phyloP scores from a whole-genome alignment of 805 yeast species.

The Wickerhamomyces subpelliculosus region DNA sequence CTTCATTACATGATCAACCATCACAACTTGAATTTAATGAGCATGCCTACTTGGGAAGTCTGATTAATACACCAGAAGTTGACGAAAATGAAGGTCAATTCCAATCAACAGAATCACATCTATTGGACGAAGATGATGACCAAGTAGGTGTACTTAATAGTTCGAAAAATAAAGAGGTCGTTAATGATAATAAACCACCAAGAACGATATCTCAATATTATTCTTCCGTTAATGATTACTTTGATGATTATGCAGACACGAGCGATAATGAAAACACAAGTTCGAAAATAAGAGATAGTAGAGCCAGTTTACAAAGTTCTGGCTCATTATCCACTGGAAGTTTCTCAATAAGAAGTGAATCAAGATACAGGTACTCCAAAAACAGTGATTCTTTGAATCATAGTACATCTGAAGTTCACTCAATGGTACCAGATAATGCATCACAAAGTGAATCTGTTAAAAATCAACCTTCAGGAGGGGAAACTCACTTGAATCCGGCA shows the following conservation, averaged over 20 bases:
- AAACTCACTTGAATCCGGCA: slow-evolving; percentile 15
- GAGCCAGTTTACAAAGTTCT: slow-evolving; percentile 10
- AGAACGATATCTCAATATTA: slow-evolving; percentile 15
- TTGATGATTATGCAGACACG: slow-evolving; percentile 18
- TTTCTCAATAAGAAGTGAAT: slow-evolving; percentile 21
- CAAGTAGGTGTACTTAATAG: neutral
- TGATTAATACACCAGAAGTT: slow-evolving; percentile 16
- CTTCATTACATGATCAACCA: neutral
- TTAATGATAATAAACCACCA: neutral
- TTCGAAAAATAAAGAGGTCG: slow-evolving; percentile 2
- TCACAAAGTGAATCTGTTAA: slow-evolving; percentile 4
- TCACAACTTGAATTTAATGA: slow-evolving; percentile 7
- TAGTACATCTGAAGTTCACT: neutral
- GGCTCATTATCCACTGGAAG: slow-evolving; percentile 27
- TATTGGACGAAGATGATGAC: no score
- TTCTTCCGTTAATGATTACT: slow-evolving; percentile 18
- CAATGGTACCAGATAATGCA: slow-evolving; percentile 10
- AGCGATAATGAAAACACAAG: neutral
- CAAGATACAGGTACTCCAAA: slow-evolving; percentile 17
- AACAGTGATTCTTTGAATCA: slow-evolving; percentile 16
- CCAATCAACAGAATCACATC: no score
- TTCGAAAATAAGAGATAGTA: neutral
- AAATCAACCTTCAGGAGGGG: neutral
- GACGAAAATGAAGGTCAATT: slow-evolving; percentile 1
- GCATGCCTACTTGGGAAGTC: slow-evolving; percentile 17